phyloP scores from a whole-genome alignment of 208 protist genomes.

The Leishmania mexicana region DNA sequence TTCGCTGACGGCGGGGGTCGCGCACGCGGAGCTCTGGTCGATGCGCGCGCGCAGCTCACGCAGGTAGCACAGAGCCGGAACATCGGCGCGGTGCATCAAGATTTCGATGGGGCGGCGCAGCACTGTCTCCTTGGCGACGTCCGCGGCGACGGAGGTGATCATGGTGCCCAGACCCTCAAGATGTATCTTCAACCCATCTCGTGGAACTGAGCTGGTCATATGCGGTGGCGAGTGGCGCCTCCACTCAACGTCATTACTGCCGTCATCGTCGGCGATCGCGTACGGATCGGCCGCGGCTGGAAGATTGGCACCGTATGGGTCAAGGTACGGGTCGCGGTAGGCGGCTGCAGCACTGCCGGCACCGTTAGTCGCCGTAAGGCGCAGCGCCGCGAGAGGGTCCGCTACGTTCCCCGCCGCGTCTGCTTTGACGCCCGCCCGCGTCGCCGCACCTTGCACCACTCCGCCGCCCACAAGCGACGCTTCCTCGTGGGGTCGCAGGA shows the following conservation, averaged over 20 bases:
- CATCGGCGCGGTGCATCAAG: constrained; percentile 41
- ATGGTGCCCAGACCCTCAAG: background rate
- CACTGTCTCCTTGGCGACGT: constrained; percentile 23
- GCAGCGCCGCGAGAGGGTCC: constrained; percentile 25
- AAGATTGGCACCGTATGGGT: background rate
- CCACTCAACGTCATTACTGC: constrained; percentile 1
- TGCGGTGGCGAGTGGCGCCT: background rate
- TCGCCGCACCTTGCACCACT: background rate
- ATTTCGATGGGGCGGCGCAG: constrained; percentile 46
- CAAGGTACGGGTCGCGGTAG: constrained; percentile 30
- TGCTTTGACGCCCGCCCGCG: background rate
- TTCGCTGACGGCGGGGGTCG: background rate
- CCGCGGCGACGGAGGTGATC: background rate
- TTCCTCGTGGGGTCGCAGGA: constrained; percentile 18
- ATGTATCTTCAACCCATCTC: background rate
- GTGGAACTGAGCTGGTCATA: background rate
- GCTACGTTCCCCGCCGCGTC: background rate
- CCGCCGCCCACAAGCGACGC: background rate
- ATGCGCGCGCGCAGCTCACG: constrained; percentile 61
- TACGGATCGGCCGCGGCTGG: constrained; percentile 20
- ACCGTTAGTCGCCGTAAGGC: background rate
- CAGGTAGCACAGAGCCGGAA: constrained; percentile 62
- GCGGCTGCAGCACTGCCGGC: constrained; percentile 5
- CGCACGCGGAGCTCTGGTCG: background rate
- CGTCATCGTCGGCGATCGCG: background rate